Conservation (phyloP, 257 asterid species). For the Haberlea rhodopensis region DNA sequence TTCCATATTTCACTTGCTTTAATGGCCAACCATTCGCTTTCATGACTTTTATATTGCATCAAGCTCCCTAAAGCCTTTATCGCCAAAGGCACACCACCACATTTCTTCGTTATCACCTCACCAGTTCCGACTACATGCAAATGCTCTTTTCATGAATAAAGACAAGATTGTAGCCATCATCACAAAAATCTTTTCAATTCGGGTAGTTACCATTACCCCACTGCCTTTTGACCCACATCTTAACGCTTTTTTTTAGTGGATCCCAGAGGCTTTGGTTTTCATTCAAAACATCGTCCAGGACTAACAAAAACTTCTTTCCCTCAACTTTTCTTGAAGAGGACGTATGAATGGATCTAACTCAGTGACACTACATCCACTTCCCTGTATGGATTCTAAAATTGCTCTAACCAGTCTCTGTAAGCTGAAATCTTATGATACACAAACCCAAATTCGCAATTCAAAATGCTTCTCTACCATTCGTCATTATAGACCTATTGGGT, state of each 20-base stretch:
- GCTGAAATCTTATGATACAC: constrained; percentile 26
- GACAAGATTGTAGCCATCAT: constrained; percentile 33
- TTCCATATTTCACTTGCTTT: constrained; percentile 21
- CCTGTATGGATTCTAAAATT: constrained; percentile 22
- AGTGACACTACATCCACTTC: constrained; percentile 6
- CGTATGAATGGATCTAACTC: constrained; percentile 26
- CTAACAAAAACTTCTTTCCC: constrained; percentile 24
- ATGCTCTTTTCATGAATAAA: constrained; percentile 27
- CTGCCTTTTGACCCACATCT: constrained; percentile 27
- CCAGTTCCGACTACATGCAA: constrained; percentile 5
- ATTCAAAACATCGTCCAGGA: constrained; percentile 40
- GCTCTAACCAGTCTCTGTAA: constrained; percentile 23
- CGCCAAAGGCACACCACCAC: constrained; percentile 28
- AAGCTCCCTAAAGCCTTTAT: constrained; percentile 27
- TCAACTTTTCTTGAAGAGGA: constrained; percentile 24
- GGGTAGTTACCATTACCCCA: constrained; percentile 25
- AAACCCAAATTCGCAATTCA: constrained; percentile 31
- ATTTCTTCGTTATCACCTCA: constrained; percentile 18
- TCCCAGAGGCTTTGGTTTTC: constrained; percentile 28
- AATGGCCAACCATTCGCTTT: constrained; percentile 27
- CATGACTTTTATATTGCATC: constrained; percentile 14
- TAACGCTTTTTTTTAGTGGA: constrained; percentile 23
- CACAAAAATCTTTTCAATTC: constrained; percentile 19
- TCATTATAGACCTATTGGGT: constrained; percentile 29
- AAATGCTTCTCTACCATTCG: constrained; percentile 19